A percentile compares a stretch with the other conserved stretches of the same genome.
Evolutionary conservation across 169 alveolate genomes (phyloP).

Genomic region (Babesia gibsoni): DNA sequence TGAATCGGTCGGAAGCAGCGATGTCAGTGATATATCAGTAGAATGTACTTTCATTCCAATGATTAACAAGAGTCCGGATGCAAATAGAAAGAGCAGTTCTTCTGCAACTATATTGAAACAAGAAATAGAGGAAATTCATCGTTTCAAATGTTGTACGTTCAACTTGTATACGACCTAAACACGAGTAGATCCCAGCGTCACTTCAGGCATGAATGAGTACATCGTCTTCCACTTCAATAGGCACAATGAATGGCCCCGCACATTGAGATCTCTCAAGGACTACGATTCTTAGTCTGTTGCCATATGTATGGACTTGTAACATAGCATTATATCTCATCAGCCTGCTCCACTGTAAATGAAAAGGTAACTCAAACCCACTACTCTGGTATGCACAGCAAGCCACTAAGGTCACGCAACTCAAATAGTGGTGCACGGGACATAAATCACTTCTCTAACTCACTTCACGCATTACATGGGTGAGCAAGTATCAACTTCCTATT

Average conservation of each 20-base stretch:
- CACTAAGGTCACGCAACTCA: constrained; percentile 46
- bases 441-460: constrained; percentile 23
- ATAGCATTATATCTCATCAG: neutral
- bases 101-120: neutral
- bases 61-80: neutral
- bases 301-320: neutral
- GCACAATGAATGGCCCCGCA: constrained; percentile 37
- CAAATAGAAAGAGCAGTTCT: neutral
- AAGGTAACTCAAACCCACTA: constrained; percentile 19
- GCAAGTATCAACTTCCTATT: no score
- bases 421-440: constrained; percentile 54
- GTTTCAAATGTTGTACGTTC: neutral
- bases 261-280: constrained; percentile 21
- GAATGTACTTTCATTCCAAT: constrained; percentile 20
- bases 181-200: neutral
- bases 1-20: no score
- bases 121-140: constrained; percentile 8
- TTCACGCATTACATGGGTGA: no score
- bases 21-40: no score
- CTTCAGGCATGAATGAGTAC: constrained; percentile 33
- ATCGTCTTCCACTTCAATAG: constrained; percentile 45
- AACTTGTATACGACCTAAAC: no score
- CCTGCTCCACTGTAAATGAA: neutral
- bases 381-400: constrained; percentile 56
- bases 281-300: neutral